A percentile compares a stretch with the other conserved stretches of the same genome.
Evolutionary conservation across 495 filamentous ascomycete species (phyloP).

Genomic region (Daldinia childiae): DNA sequence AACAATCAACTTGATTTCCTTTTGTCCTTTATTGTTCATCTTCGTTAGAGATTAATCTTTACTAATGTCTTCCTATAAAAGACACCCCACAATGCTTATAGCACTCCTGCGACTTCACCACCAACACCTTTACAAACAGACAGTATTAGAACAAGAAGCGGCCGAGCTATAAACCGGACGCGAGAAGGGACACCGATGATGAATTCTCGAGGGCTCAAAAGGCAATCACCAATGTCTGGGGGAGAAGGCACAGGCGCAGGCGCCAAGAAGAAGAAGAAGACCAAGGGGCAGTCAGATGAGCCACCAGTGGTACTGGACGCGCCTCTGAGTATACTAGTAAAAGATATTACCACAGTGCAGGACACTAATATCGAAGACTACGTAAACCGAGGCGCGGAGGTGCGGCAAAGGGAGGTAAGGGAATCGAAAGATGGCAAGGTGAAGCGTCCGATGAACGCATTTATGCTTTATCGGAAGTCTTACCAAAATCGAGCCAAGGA

Average conservation of each 20-base stretch:
- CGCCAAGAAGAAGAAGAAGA: constrained; percentile 57
- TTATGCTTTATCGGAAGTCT: constrained; percentile 97
- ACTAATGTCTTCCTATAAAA: constrained; percentile 34
- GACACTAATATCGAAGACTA: constrained; percentile 80
- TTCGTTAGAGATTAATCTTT: not conserved
- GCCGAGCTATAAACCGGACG: constrained; percentile 49
- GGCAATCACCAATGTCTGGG: constrained; percentile 47
- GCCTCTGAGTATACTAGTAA: constrained; percentile 81
- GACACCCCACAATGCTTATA: constrained; percentile 54
- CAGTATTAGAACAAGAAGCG: constrained; percentile 57
- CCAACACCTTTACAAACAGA: constrained; percentile 57
- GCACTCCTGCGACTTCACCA: constrained; percentile 61
- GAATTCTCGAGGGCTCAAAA: constrained; percentile 47
- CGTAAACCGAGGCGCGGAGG: constrained; percentile 75
- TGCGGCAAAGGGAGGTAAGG: constrained; percentile 71
- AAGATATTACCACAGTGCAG: constrained; percentile 67
- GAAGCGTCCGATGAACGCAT: constrained; percentile 95
- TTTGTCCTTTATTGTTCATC: constrained; percentile 17
- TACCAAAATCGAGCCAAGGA: constrained; percentile 87
- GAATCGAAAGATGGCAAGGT: constrained; percentile 79
- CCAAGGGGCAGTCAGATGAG: constrained; percentile 58
- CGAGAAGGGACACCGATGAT: constrained; percentile 26
- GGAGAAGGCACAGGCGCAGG: constrained; percentile 24
- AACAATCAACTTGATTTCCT: constrained; percentile 32
- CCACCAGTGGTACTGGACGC: constrained; percentile 65